These are phyloP conservation scores for Volvariella volvacea DNA, from an alignment of 1,284 basidiomycete genomes.

Conservation along the genomic window DNA sequence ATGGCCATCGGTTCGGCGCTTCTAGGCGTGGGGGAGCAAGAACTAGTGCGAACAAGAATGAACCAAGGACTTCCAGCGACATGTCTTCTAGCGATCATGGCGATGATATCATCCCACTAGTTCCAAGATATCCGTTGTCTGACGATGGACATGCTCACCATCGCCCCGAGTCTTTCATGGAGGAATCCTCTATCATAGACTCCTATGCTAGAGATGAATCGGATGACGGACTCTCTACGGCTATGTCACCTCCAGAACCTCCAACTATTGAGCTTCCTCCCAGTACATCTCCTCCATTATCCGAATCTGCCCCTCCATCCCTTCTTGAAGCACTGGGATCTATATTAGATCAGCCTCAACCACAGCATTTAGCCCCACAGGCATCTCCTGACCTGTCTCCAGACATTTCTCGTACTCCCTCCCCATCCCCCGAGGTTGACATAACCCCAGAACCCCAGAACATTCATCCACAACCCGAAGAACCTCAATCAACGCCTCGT, in stretches of 20 bases:
- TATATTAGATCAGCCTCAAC: conserved; percentile 50
- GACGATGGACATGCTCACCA: conserved; percentile 31
- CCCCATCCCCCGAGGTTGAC: conserved; percentile 24
- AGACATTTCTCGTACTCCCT: conserved; percentile 37
- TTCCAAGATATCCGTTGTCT: conserved; percentile 35
- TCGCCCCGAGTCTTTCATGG: conserved; percentile 67
- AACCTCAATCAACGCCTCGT: not conserved
- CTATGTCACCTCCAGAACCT: conserved; percentile 24
- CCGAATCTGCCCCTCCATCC: conserved; percentile 7
- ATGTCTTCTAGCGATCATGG: conserved; percentile 66
- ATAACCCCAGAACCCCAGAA: not conserved
- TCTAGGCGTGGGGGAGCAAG: conserved; percentile 37
- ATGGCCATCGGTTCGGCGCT: conserved; percentile 73
- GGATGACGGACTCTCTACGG: conserved; percentile 31
- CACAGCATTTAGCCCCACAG: conserved; percentile 41
- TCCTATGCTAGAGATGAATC: conserved; percentile 61
- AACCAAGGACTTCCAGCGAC: conserved; percentile 53
- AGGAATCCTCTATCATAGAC: conserved; percentile 78
- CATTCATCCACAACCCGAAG: not conserved
- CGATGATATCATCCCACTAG: conserved; percentile 24
- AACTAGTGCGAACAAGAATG: conserved; percentile 26
- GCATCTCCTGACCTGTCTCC: conserved; percentile 25
- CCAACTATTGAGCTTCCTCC: conserved; percentile 16
- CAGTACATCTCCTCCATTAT: not conserved
- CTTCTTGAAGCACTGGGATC: conserved; percentile 34